A percentile compares a stretch with the other conserved stretches of the same genome.
Evolutionary conservation across 2,329 filamentous ascomycete species (phyloP).

Genomic region (Hymenoscyphus infarciens): DNA sequence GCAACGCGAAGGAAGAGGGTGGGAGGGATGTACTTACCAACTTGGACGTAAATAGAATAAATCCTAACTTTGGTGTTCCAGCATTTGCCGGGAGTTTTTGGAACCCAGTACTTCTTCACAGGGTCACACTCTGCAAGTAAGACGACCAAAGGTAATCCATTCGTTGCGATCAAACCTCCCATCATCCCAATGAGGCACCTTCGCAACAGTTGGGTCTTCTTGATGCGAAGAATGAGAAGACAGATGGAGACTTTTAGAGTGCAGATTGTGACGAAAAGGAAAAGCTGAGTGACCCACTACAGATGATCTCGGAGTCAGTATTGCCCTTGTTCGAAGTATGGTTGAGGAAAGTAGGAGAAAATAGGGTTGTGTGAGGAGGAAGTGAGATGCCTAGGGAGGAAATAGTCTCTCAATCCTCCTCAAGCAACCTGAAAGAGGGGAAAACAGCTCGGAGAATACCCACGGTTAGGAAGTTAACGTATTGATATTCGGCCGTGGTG

Average conservation of each 20-base stretch:
- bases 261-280: conserved; percentile 40
- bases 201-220: conserved; percentile 35
- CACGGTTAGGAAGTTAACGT: conserved; percentile 39
- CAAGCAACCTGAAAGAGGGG: too few relatives aligned
- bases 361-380: too few relatives aligned
- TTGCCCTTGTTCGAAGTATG: too few relatives aligned
- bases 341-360: too few relatives aligned
- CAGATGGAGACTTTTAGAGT: conserved; percentile 43
- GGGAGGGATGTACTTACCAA: conserved; percentile 12
- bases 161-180: conserved; percentile 14
- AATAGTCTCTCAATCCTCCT: too few relatives aligned
- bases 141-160: conserved; percentile 9
- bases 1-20: neutral
- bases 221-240: conserved; percentile 41
- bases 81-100: conserved; percentile 8
- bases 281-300: conserved; percentile 42
- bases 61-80: conserved; percentile 15
- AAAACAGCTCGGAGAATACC: too few relatives aligned
- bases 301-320: too few relatives aligned
- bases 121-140: conserved; percentile 17
- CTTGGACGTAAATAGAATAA: conserved; percentile 17
- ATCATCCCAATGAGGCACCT: conserved; percentile 32
- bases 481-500: conserved; percentile 33
- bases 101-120: conserved; percentile 9
- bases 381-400: too few relatives aligned